Conservation (phyloP, 305 asterid species). For the Fraxinus paxiana region DNA sequence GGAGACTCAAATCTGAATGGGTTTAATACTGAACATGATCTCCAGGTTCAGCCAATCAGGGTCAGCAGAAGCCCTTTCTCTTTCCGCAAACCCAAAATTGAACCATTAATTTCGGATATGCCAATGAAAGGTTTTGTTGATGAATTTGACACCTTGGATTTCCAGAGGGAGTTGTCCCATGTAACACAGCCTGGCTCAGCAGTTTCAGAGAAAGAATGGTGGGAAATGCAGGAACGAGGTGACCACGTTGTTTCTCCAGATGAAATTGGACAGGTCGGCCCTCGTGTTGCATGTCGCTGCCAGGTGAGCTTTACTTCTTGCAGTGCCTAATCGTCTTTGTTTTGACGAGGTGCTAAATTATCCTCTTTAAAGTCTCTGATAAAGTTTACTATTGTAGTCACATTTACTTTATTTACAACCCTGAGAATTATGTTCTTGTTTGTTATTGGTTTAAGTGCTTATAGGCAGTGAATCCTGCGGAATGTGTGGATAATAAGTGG, state of each 20-base stretch:
- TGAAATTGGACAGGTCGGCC: constrained; percentile 94
- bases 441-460: neutral
- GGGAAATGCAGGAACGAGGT: constrained; percentile 91
- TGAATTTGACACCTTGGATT: constrained; percentile 45
- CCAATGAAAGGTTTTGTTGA: constrained; percentile 95
- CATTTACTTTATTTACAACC: neutral
- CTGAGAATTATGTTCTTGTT: neutral
- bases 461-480: neutral
- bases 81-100: constrained; percentile 67
- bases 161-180: constrained; percentile 45
- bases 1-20: constrained; percentile 54
- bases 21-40: constrained; percentile 32
- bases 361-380: neutral
- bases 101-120: constrained; percentile 63
- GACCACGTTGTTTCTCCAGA: constrained; percentile 70
- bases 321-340: constrained; percentile 13
- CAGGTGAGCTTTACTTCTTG: constrained; percentile 58
- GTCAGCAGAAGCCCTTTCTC: constrained; percentile 60
- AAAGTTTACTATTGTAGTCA: neutral
- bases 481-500: neutral
- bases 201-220: constrained; percentile 61
- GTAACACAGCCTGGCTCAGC: constrained; percentile 43
- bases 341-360: neutral
- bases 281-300: constrained; percentile 81
- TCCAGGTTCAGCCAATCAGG: constrained; percentile 61